These are phyloP conservation scores for Malus hybrid DNA, from an alignment of 331 rosid genomes.

Conservation along the genomic window DNA sequence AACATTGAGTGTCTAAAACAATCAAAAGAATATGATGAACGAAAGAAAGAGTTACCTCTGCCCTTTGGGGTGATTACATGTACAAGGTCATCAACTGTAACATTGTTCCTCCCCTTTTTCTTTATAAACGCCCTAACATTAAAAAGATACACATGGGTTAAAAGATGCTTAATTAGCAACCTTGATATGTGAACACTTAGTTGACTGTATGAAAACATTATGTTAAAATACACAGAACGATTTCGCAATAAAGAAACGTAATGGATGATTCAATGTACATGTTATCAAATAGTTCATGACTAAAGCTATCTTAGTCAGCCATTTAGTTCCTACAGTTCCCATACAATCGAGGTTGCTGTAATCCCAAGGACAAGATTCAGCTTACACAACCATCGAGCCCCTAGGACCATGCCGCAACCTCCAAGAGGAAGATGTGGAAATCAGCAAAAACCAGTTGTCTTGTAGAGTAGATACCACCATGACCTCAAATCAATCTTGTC, in stretches of 20 bases:
- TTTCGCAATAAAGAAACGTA: background rate
- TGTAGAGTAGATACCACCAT: background rate
- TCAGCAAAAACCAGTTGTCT: background rate
- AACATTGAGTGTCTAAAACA: background rate
- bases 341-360: background rate
- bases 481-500: background rate
- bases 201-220: background rate
- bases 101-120: slow-evolving; percentile 82
- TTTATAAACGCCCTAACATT: slow-evolving; percentile 52
- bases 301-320: background rate
- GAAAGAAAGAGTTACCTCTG: slow-evolving; percentile 41
- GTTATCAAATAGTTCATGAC: background rate
- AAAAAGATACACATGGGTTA: background rate
- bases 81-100: slow-evolving; percentile 77
- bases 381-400: background rate
- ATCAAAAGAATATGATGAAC: background rate
- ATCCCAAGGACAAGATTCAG: background rate
- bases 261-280: background rate
- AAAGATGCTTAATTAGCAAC: background rate
- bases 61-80: slow-evolving; percentile 79
- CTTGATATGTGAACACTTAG: background rate
- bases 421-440: background rate
- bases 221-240: background rate
- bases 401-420: background rate
- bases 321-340: background rate